phyloP scores from a whole-genome alignment of 176 grass and related monocot species.

The Oryza longistaminata region DNA sequence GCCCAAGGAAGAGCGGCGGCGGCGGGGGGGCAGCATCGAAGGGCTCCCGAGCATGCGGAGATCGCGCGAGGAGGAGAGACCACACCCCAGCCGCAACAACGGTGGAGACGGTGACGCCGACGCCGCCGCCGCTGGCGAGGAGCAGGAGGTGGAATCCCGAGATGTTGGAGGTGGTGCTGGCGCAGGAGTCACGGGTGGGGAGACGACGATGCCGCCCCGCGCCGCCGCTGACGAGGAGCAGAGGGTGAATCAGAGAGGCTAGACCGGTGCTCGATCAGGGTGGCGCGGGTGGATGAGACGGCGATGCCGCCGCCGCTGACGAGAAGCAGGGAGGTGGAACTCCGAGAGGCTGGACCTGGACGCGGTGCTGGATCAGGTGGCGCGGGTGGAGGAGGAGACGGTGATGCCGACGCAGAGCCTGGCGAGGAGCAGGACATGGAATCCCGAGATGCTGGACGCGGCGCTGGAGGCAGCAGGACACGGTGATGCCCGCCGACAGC shows the following conservation, averaged over 20 bases:
- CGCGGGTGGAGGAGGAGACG: neutral
- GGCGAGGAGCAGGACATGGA: neutral
- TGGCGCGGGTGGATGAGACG: neutral
- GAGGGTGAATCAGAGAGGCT: neutral
- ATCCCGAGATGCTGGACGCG: neutral
- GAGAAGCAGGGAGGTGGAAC: constrained; percentile 55
- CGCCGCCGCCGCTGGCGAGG: constrained; percentile 23
- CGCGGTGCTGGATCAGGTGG: neutral
- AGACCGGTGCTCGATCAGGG: neutral
- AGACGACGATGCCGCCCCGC: neutral
- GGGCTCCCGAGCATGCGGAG: constrained; percentile 43
- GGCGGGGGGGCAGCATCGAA: constrained; percentile 41
- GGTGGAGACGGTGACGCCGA: neutral
- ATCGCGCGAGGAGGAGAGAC: constrained; percentile 41
- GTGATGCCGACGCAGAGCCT: neutral
- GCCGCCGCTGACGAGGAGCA: neutral
- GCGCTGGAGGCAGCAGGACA: neutral
- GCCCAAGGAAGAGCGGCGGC: constrained; percentile 35
- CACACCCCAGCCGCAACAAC: neutral
- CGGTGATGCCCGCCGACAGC: neutral
- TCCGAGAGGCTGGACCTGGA: constrained; percentile 11
- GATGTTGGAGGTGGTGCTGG: neutral
- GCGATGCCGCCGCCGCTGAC: neutral
- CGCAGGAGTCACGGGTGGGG: constrained; percentile 5
- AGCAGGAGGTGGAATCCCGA: constrained; percentile 54